Conservation (phyloP, 768 basidiomycete species). For the Auriscalpium vulgare region DNA sequence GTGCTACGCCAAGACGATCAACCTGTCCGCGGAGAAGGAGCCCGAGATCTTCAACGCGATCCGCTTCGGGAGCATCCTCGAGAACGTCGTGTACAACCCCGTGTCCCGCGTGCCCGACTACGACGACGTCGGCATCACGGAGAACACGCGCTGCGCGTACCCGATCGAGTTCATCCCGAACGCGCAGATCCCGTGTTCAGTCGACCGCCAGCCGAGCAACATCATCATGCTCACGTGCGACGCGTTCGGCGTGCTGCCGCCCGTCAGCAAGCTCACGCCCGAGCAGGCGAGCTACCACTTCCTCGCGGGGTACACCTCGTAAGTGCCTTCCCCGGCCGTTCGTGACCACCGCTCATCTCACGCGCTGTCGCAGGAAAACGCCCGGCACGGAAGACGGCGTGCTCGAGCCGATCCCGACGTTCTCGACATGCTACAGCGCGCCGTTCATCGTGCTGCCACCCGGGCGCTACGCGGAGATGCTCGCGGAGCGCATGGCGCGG, state of each 20-base stretch:
- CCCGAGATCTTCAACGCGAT: slow-evolving; percentile 97
- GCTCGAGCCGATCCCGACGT: slow-evolving; percentile 95
- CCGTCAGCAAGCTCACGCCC: slow-evolving; percentile 85
- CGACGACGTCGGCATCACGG: slow-evolving; percentile 93
- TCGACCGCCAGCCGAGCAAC: slow-evolving; percentile 82
- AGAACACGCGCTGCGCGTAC: slow-evolving; percentile 99
- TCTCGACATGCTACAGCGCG: slow-evolving; percentile 97
- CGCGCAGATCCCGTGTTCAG: slow-evolving; percentile 87
- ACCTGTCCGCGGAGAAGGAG: slow-evolving; percentile 94
- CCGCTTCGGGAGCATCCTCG: slow-evolving; percentile 91
- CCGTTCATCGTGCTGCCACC: slow-evolving; percentile 99
- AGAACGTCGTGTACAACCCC: slow-evolving; percentile 98
- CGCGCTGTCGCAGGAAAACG: slow-evolving; percentile 61
- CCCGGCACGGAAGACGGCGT: slow-evolving; percentile 99
- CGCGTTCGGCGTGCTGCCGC: slow-evolving; percentile 96
- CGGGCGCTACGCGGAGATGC: slow-evolving; percentile 92
- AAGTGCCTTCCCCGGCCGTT: slow-evolving; percentile 22
- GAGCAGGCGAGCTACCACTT: slow-evolving; percentile 98
- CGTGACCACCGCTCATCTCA: not conserved
- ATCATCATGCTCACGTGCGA: slow-evolving; percentile 98
- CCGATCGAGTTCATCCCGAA: slow-evolving; percentile 97
- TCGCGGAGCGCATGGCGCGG: slow-evolving; percentile 88
- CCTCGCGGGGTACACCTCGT: slow-evolving; percentile 94
- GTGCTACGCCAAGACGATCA: slow-evolving; percentile 98
- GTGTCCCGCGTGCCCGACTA: slow-evolving; percentile 79